Evolutionary conservation across 169 alveolate species (phyloP), one percentile per base, ranked within the genome.

Genomic region (Toxoplasma gondii): DNA sequence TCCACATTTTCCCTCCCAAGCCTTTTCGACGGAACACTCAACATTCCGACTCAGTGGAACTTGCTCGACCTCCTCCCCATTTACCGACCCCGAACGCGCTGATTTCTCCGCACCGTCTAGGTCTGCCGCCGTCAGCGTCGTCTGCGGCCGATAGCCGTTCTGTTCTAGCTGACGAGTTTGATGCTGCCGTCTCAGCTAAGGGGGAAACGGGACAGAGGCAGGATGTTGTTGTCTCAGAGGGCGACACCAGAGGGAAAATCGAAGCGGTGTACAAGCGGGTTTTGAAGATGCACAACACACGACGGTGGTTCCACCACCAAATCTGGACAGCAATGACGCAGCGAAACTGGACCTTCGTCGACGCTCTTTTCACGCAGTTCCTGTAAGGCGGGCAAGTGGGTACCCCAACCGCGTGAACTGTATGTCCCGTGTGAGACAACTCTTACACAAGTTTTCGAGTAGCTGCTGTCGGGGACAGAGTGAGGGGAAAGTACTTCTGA

Each of bases 261-360:
- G 43, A 34, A 44, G 54, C 39, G 44, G 92, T 54, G 53, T 54
- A 45, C 58, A 74, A 80, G 54, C 34, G n/a, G 22, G 74, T 74
- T 16, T 10, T 70, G 44, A 34, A 91, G 93, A 27, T 43, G 64
- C 87, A 91, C 53, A 81, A 80, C 36, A 81, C 93, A 70, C 87
- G 82, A 88, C 93, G 93, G 45, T 91, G 93, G 93, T 64, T 70
- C 70, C 93, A 91, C 69, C 93, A 91, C 31, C 70, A 81, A 87
- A 41, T 91, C 16, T 91, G 93, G 93, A 64, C 24, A 4, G 93
- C 93, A 1, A 80, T 91, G 53, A 91, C 93, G 70, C 5, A 38
- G 53, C 29, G 93, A 41, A 53, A 91, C 44, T 91, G 93, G 93
- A 12, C 74, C 36, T 53, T 74, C 38, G 44, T 91, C 0, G 93